These are phyloP conservation scores for Guadua angustifolia DNA, from an alignment of 176 grass and related monocot species.

Conservation along the genomic window DNA sequence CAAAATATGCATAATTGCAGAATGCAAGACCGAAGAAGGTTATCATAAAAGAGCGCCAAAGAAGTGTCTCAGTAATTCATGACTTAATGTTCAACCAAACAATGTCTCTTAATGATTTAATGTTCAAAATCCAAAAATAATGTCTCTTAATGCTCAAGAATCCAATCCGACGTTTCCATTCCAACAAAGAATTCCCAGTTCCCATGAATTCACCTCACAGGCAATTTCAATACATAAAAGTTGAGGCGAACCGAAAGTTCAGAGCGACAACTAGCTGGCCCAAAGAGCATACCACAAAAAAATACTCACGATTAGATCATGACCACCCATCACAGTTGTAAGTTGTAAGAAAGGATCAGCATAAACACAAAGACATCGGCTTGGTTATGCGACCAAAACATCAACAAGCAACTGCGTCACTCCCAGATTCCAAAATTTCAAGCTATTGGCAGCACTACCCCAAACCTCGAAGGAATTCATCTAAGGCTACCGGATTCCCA, in stretches of 20 bases:
- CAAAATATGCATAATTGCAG: background rate
- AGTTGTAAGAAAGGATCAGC: background rate
- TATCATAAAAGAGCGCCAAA: background rate
- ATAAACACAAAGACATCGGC: background rate
- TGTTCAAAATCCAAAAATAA: background rate
- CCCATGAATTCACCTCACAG: conserved; percentile 14
- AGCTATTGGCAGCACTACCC: conserved; percentile 10
- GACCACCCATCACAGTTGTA: background rate
- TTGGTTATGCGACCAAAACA: background rate
- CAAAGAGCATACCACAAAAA: background rate
- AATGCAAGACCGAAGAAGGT: conserved; percentile 7
- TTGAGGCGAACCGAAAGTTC: background rate
- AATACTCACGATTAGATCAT: background rate
- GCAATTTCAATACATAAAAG: background rate
- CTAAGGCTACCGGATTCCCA: background rate
- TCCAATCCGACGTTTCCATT: background rate
- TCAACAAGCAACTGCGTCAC: background rate
- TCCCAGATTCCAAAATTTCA: background rate
- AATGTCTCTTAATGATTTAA: background rate
- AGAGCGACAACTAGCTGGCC: conserved; percentile 2
- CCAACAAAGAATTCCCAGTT: background rate
- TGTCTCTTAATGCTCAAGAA: background rate
- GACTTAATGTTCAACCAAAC: background rate
- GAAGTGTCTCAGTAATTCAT: background rate
- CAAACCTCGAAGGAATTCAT: background rate